phyloP scores from a whole-genome alignment of 139 green algal species.

The Ettlia oleoabundans region DNA sequence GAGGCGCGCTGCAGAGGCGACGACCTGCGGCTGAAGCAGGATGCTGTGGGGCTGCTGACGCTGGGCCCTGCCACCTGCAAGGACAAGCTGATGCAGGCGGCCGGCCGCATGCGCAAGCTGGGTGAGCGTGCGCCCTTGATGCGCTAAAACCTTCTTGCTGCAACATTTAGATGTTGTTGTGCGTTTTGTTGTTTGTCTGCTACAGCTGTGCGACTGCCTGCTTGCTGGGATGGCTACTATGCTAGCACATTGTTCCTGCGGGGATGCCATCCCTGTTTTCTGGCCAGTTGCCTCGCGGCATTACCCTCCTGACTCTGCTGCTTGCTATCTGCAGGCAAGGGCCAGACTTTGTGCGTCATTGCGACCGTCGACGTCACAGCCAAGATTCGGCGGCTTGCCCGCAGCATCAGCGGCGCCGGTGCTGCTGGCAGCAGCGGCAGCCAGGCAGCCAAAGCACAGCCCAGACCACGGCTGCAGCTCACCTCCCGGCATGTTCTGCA shows the following conservation, averaged over 20 bases:
- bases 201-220: no score
- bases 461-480: no score
- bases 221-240: no score
- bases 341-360: conserved; percentile 42
- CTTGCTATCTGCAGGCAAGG: conserved; percentile 51
- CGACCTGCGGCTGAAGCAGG: conserved; percentile 49
- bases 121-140: no score
- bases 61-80: conserved; percentile 57
- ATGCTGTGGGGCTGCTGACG: conserved; percentile 65
- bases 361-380: conserved; percentile 35
- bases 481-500: conserved; percentile 49
- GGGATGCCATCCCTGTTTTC: no score
- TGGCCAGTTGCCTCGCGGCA: no score
- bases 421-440: not conserved
- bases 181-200: no score
- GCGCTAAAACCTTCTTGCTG: no score
- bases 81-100: conserved; percentile 71
- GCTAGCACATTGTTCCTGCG: no score
- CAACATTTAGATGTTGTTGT: no score
- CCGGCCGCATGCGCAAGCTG: conserved; percentile 20
- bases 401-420: not conserved
- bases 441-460: not conserved
- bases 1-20: conserved; percentile 59
- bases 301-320: no score
- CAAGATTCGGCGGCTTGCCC: not conserved